Conservation (phyloP, 805 yeast genomes). For the Wickerhamomyces queroliae region DNA sequence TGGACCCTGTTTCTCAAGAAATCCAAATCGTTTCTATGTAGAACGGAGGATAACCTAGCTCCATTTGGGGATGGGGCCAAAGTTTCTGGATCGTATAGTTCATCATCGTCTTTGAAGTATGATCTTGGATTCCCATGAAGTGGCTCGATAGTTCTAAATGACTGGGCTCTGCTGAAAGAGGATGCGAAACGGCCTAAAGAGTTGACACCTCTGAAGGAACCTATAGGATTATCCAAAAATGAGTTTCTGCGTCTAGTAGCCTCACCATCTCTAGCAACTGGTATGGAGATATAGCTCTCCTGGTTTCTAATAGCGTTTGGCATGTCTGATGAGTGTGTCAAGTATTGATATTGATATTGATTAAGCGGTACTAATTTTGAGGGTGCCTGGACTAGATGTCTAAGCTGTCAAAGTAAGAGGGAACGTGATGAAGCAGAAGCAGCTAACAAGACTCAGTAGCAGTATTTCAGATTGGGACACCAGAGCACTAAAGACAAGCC, state of each 20-base stretch:
- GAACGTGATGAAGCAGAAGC: no score
- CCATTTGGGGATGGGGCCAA: slow-evolving; percentile 63
- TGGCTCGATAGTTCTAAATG: slow-evolving; percentile 52
- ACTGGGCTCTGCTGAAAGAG: slow-evolving; percentile 74
- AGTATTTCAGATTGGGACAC: no score
- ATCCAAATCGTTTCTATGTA: slow-evolving; percentile 30
- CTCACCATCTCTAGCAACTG: slow-evolving; percentile 14
- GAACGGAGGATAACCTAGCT: slow-evolving; percentile 54
- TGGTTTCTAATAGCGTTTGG: not conserved
- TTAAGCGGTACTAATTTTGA: no score
- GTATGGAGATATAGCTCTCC: slow-evolving; percentile 10
- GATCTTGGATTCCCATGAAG: slow-evolving; percentile 42
- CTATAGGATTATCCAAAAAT: slow-evolving; percentile 39
- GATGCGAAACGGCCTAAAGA: slow-evolving; percentile 76
- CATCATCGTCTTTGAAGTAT: slow-evolving; percentile 58
- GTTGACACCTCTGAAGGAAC: slow-evolving; percentile 59
- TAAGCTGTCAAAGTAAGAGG: no score
- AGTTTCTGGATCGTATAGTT: slow-evolving; percentile 61
- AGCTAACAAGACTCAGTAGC: no score
- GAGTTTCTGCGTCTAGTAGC: slow-evolving; percentile 28
- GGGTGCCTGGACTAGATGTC: no score
- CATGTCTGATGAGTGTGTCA: no score
- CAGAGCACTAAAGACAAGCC: no score
- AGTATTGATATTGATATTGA: not conserved
- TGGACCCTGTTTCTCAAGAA: slow-evolving; percentile 16